Evolutionary conservation across 83 land plant genomes (phyloP), one percentile per base, ranked within the genome.

Genomic region (Picea abies): DNA sequence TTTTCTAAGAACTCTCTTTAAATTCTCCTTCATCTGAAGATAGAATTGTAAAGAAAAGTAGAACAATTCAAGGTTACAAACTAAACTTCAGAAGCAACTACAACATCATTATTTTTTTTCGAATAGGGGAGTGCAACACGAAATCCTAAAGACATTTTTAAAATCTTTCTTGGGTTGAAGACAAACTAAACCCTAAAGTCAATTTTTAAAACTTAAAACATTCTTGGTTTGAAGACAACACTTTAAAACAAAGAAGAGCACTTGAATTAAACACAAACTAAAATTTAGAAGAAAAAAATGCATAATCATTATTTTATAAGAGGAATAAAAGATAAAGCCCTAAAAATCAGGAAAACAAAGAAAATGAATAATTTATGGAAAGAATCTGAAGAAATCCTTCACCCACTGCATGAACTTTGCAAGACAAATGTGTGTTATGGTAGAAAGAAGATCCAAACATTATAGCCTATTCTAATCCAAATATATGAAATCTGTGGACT

Each of bases 1-100:
- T 80, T 88, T 93, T 15, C 80, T 79, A 29, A 90, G 70, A 63
- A 80, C 83, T 12, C 83, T 81, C 29, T 82, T 81, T 79, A 93
- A 68, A 10, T 78, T 80, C 8, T 91, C 90, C 80, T 75, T 83
- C 62, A 79, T 89, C 78, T 90, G 66, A 70, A 82, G 20, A 14
- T 91, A 70, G 39, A 70, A 88, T 93, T 89, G 44, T 76, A 77
- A 37, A 19, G 32, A 4, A 12, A 66, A 25, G 44, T 47, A 68
- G 26, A n/a, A 6, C 68, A 65, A 5, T 7, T n/a, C 9, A 65
- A n/a, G 4, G 4, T 0, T 9, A n/a, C 9, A 41, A 22, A 10
- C 19, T 75, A 73, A 64, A 64, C 22, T 39, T 75, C 49, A 75
- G 70, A 67, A 67, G 11, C 16, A 25, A 70, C 2, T 35, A 25